Evolutionary conservation across 2,329 filamentous ascomycete species (phyloP), one percentile per base, ranked within the genome.

Genomic region (Cadophora gregata): DNA sequence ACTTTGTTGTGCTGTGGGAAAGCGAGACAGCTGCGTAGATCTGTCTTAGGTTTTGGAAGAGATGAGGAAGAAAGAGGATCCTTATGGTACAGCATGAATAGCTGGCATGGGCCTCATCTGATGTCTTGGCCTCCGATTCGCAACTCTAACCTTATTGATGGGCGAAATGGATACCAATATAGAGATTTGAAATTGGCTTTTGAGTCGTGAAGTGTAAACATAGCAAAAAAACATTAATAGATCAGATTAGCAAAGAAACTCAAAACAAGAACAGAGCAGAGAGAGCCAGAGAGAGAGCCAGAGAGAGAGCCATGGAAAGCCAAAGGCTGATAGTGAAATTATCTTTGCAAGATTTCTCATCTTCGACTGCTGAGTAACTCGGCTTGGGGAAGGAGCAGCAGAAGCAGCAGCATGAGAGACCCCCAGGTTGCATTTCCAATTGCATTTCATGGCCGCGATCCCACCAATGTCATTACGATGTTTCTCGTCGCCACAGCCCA

Each of bases 131-230:
- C 14, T 25, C 48, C 48, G 25, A 51, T 27, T 51, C 48, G 48
- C 48, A 51, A 51, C 48, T 51, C 48, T 51, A 51, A 51, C 48
- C 48, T 51, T 51, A 51, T 29, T 51, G 48, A 51, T 51, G 12
- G 24, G 48, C n/a, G n/a, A 47, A 21, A 47, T 47, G 42, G 42
- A 47, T 47, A 47, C 10, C 2, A 1, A 4, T 47, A 47, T 47
- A 6, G 42, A 47, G 10, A 47, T n/a, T 47, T 4, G 19, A 47
- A 51, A 29, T 51, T 29, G 48, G 29, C 25, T 51, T 29, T 21
- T 27, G 47, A 27, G 16, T 50, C 16, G 5, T 7, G 21, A 25
- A 50, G 3, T 50, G 24, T 14, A 19, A 51, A 47, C 14, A 12
- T 21, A 21, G 19, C 9, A 47, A 47, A 47, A 19, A 47, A 47